phyloP scores from a whole-genome alignment of 352 stramenopile species.

The Pythium guiyangense region DNA sequence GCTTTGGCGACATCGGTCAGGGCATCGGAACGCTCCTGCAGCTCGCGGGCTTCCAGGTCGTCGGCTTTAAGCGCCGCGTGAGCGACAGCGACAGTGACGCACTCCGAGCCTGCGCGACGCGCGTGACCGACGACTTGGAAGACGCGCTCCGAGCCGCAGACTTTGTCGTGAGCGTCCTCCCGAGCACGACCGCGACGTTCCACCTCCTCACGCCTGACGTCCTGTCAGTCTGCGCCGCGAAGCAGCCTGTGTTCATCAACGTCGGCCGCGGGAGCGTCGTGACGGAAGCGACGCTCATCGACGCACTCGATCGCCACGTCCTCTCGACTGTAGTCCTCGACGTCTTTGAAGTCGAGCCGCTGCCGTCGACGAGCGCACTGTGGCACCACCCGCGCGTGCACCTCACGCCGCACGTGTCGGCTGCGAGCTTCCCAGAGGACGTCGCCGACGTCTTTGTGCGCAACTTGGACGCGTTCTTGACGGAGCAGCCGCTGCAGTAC shows the following conservation, averaged over 20 bases:
- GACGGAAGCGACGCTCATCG: slow-evolving; percentile 40
- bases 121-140: slow-evolving; percentile 39
- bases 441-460: slow-evolving; percentile 70
- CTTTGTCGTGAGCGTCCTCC: slow-evolving; percentile 83
- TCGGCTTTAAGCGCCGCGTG: slow-evolving; percentile 64
- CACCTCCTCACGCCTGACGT: slow-evolving; percentile 50
- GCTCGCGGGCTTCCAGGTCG: slow-evolving; percentile 48
- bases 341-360: slow-evolving; percentile 55
- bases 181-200: slow-evolving; percentile 67
- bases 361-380: slow-evolving; percentile 44
- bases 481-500: slow-evolving; percentile 33
- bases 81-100: slow-evolving; percentile 14
- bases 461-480: slow-evolving; percentile 50
- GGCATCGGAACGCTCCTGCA: slow-evolving; percentile 45
- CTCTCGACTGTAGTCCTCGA: slow-evolving; percentile 65
- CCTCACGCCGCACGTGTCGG: slow-evolving; percentile 81
- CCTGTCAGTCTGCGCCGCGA: slow-evolving; percentile 35
- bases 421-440: slow-evolving; percentile 66
- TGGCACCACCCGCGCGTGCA: slow-evolving; percentile 59
- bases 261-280: slow-evolving; percentile 84
- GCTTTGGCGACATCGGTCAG: slow-evolving; percentile 59
- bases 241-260: slow-evolving; percentile 85
- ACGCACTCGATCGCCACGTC: slow-evolving; percentile 49
- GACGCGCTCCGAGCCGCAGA: slow-evolving; percentile 46
- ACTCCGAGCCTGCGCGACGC: slow-evolving; percentile 21